Evolutionary conservation across 2,329 filamentous ascomycete genomes (phyloP).

Genomic region (Xylariales sp.): DNA sequence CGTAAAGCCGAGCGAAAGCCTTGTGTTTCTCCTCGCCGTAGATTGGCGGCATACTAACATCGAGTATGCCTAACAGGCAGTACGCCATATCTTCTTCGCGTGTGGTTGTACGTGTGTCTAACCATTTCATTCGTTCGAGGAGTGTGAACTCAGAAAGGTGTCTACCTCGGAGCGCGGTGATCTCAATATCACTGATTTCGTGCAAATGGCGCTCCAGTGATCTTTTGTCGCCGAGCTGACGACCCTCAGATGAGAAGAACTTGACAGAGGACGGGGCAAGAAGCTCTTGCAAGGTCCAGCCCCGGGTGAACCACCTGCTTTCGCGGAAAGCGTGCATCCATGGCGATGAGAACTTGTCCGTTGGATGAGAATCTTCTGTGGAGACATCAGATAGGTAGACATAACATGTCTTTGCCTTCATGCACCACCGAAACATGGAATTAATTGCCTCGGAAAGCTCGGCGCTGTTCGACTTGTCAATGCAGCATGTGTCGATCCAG

Average conservation of each 20-base stretch:
- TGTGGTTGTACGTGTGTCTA: constrained; percentile 15
- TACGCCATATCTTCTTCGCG: constrained; percentile 19
- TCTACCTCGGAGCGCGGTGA: constrained; percentile 14
- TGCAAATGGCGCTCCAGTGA: constrained; percentile 17
- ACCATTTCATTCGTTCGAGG: constrained; percentile 20
- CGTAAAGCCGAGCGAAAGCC: neutral
- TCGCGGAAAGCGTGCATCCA: neutral
- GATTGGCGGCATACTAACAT: constrained; percentile 15
- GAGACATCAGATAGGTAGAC: constrained; percentile 12
- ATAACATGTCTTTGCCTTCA: neutral
- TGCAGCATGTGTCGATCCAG: neutral
- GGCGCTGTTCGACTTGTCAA: neutral
- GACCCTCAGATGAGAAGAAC: constrained; percentile 20
- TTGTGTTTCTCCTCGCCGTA: constrained; percentile 15
- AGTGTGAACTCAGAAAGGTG: constrained; percentile 14
- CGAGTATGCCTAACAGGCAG: constrained; percentile 20
- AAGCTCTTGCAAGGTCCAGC: constrained; percentile 2
- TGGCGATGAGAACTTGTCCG: too few relatives aligned
- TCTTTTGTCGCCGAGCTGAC: constrained; percentile 20
- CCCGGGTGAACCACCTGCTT: constrained; percentile 4
- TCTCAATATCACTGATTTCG: constrained; percentile 18
- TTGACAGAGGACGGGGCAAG: constrained; percentile 19
- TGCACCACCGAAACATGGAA: neutral
- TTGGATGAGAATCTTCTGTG: neutral
- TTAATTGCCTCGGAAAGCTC: neutral